Conservation (phyloP, 2,329 filamentous ascomycete genomes). For the Xylogone sp. region DNA sequence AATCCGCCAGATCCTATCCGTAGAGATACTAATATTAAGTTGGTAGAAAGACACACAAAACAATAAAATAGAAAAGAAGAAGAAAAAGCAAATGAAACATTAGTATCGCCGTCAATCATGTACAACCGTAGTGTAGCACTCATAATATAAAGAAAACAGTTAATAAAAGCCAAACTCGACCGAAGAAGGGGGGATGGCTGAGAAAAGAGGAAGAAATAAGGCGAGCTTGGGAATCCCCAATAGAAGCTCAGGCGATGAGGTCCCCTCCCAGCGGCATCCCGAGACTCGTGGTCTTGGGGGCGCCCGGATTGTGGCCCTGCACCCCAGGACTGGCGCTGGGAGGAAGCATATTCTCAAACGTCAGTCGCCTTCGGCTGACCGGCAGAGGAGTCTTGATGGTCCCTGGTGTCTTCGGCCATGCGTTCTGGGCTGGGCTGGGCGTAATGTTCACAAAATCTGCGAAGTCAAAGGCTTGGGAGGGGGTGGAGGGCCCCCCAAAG, state of each 20-base stretch:
- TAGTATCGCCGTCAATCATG: neutral
- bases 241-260: conserved; percentile 46
- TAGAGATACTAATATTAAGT: too few relatives aligned
- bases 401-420: conserved; percentile 50
- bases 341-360: conserved; percentile 21
- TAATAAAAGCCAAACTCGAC: neutral
- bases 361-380: conserved; percentile 21
- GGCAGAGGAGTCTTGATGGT: conserved; percentile 24
- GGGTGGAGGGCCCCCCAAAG: conserved; percentile 69
- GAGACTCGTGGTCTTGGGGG: conserved; percentile 45
- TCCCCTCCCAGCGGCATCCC: conserved; percentile 65
- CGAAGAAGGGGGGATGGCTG: neutral
- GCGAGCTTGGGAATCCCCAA: neutral
- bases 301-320: conserved; percentile 11
- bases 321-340: conserved; percentile 16
- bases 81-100: neutral
- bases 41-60: too few relatives aligned
- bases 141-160: neutral
- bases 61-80: neutral
- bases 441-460: conserved; percentile 97
- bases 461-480: conserved; percentile 84
- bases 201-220: neutral
- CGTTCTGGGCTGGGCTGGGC: conserved; percentile 85
- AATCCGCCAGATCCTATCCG: too few relatives aligned
- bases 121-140: neutral